Evolutionary conservation across 2,329 filamentous ascomycete species (phyloP).

Genomic region (Colletotrichum salicis): DNA sequence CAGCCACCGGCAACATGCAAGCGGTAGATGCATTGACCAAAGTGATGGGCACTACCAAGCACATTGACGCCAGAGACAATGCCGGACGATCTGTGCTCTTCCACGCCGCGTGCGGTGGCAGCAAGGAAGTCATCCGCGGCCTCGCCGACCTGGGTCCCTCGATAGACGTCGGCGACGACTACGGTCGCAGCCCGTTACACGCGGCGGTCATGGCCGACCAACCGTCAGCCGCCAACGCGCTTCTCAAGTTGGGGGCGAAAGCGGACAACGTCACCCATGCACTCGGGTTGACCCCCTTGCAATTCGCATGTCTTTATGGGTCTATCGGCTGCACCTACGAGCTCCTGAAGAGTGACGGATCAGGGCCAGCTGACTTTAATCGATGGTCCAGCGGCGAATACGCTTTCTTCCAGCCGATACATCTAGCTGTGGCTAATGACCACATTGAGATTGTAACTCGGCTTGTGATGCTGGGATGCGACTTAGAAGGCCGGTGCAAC

Average conservation of each 20-base stretch:
- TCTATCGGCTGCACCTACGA: neutral
- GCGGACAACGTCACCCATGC: neutral
- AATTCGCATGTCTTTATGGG: conserved; percentile 18
- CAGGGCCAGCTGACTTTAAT: neutral
- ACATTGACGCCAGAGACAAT: neutral
- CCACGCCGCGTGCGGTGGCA: conserved; percentile 18
- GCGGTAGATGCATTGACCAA: neutral
- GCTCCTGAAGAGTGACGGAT: neutral
- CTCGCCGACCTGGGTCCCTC: neutral
- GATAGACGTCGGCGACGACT: neutral
- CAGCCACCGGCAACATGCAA: neutral
- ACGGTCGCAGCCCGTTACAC: conserved; percentile 20
- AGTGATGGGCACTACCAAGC: neutral
- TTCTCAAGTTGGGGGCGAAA: neutral
- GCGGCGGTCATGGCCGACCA: conserved; percentile 4
- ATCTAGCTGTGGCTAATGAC: conserved; percentile 5
- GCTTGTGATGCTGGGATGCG: neutral
- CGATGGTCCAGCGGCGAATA: neutral
- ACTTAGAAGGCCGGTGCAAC: neutral
- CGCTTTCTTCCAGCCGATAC: neutral
- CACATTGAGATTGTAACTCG: neutral
- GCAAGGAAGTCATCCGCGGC: neutral
- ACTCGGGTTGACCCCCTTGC: neutral
- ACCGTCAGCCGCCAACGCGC: neutral
- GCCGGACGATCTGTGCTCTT: conserved; percentile 11